Conservation (phyloP, 2,329 filamentous ascomycete genomes). For the Exutisphaerella laricina region DNA sequence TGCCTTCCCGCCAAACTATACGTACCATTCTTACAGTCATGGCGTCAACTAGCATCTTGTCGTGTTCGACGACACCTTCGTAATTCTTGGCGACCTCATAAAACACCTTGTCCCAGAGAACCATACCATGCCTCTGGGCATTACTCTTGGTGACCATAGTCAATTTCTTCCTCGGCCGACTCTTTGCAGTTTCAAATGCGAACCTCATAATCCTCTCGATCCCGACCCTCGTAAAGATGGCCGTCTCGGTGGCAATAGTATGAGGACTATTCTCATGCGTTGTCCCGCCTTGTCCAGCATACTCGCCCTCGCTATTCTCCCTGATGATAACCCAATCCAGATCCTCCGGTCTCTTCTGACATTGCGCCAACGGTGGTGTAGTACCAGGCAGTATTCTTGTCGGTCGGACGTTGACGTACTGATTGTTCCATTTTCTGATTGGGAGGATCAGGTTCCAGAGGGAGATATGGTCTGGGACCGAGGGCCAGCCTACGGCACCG, state of each 20-base stretch:
- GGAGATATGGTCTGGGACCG: conserved; percentile 60
- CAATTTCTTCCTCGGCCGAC: conserved; percentile 41
- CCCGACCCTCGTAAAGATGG: conserved; percentile 43
- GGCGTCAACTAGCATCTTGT: conserved; percentile 48
- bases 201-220: conserved; percentile 46
- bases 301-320: conserved; percentile 47
- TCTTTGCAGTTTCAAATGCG: conserved; percentile 43
- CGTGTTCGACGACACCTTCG: conserved; percentile 39
- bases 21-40: conserved; percentile 48
- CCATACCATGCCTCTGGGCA: conserved; percentile 46
- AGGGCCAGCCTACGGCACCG: conserved; percentile 55
- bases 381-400: conserved; percentile 42
- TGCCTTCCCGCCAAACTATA: too few relatives aligned
- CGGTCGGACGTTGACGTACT: conserved; percentile 62
- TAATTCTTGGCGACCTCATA: conserved; percentile 44
- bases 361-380: conserved; percentile 37
- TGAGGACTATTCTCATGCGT: conserved; percentile 38
- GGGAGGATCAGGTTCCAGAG: conserved; percentile 63
- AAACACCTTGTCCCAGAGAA: conserved; percentile 46
- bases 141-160: conserved; percentile 49
- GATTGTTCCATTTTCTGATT: conserved; percentile 61
- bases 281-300: conserved; percentile 42
- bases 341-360: conserved; percentile 31
- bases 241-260: conserved; percentile 43
- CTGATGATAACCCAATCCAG: conserved; percentile 47